phyloP scores from a whole-genome alignment of 257 asterid genomes.

The Penstemon newberryi region DNA sequence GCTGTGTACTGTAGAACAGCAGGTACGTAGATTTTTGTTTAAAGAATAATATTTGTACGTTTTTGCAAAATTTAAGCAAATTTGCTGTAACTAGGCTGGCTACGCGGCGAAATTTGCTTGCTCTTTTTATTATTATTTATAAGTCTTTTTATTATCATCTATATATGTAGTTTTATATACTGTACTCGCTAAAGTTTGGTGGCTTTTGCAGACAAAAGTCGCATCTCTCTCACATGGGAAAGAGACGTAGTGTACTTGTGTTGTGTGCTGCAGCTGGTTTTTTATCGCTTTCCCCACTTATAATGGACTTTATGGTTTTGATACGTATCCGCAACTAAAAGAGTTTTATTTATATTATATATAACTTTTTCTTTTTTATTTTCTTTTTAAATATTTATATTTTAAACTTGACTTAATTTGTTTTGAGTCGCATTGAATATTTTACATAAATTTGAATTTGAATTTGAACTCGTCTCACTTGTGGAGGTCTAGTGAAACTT shows the following conservation, averaged over 20 bases:
- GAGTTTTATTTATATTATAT: background rate
- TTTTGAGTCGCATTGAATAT: too few species aligned
- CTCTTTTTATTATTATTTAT: background rate
- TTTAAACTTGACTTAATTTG: too few species aligned
- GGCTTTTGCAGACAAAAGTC: background rate
- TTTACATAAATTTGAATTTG: too few species aligned
- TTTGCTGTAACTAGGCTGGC: constrained; percentile 42
- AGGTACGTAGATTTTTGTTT: constrained; percentile 18
- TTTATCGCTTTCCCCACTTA: constrained; percentile 2
- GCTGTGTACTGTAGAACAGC: constrained; percentile 14
- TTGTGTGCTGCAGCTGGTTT: background rate
- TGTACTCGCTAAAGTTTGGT: background rate
- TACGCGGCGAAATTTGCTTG: background rate
- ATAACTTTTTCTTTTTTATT: background rate
- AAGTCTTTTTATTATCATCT: background rate
- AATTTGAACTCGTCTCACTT: too few species aligned
- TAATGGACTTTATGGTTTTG: constrained; percentile 22
- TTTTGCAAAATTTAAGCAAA: background rate
- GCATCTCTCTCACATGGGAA: constrained; percentile 21
- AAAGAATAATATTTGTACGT: background rate
- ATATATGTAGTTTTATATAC: background rate
- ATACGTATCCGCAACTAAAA: background rate
- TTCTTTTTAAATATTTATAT: too few species aligned
- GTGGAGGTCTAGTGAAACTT: background rate
- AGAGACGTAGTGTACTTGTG: too few species aligned